These are phyloP conservation scores for Beauveria australis DNA, from an alignment of 2,329 filamentous ascomycete species.

Conservation along the genomic window DNA sequence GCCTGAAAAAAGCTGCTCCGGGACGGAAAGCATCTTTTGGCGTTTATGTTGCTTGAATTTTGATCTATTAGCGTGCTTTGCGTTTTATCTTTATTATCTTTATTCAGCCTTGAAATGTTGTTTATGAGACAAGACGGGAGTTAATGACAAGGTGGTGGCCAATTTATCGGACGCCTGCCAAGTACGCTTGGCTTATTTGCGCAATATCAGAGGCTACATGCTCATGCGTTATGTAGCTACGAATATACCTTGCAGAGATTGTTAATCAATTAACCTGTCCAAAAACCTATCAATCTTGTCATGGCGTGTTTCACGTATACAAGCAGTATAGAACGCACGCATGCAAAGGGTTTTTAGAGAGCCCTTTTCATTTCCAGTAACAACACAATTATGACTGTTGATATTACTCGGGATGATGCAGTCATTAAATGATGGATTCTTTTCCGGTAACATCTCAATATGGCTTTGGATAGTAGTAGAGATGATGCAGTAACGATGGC, in stretches of 20 bases:
- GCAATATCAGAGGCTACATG: background rate
- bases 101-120: background rate
- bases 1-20: background rate
- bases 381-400: no score
- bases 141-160: background rate
- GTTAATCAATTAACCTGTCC: background rate
- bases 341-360: no score
- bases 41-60: background rate
- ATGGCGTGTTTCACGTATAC: background rate
- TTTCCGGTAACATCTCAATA: no score
- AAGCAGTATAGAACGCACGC: no score
- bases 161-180: background rate
- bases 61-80: constrained; percentile 1
- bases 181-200: background rate
- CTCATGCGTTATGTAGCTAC: background rate
- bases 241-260: background rate
- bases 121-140: background rate
- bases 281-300: background rate
- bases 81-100: constrained; percentile 3
- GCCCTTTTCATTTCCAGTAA: no score
- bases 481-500: background rate
- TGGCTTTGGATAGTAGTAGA: no score
- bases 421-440: background rate
- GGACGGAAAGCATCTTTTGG: background rate
- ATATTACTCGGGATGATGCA: no score